Percentiles rank a stretch among this genome's conserved stretches.
Evolutionary conservation across 176 grass and related monocot genomes (phyloP).

Genomic region (Phragmites australis): DNA sequence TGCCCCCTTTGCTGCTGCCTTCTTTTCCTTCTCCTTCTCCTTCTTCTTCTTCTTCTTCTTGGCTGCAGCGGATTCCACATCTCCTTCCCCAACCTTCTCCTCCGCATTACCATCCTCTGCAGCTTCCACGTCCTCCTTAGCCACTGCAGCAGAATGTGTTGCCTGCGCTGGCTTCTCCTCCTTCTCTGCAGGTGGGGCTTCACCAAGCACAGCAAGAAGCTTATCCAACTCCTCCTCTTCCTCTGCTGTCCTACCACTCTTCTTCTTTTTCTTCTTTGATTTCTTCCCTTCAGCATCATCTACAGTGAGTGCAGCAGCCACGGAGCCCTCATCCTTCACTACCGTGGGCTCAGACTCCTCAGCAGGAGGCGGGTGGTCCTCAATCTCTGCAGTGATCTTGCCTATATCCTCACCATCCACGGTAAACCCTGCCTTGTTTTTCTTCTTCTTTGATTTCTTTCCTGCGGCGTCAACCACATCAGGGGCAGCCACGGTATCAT

Average conservation of each 20-base stretch:
- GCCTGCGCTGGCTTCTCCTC: constrained; percentile 28
- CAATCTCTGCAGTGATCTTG: constrained; percentile 54
- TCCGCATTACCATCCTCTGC: constrained; percentile 45
- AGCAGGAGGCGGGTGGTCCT: constrained; percentile 19
- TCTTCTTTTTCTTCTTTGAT: constrained; percentile 98
- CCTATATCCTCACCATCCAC: constrained; percentile 67
- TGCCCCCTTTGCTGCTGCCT: constrained; percentile 61
- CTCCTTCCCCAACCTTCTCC: constrained; percentile 74
- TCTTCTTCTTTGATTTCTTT: constrained; percentile 91
- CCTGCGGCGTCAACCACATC: constrained; percentile 41
- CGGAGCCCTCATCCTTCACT: constrained; percentile 2
- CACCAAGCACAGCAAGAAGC: constrained; percentile 62
- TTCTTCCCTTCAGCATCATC: constrained; percentile 65
- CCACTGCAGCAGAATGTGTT: constrained; percentile 17
- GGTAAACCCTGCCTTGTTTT: constrained; percentile 72
- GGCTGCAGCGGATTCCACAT: constrained; percentile 66
- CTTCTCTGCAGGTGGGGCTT: constrained; percentile 10
- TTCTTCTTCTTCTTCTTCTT: constrained; percentile 99
- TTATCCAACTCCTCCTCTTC: constrained; percentile 96
- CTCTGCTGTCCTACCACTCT: constrained; percentile 65
- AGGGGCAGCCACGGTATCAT: constrained; percentile 28
- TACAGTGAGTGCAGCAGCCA: constrained; percentile 17
- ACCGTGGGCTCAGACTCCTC: constrained; percentile 41
- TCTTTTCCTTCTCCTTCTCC: constrained; percentile 94
- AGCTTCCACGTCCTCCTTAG: constrained; percentile 50